Percentiles rank a stretch among this genome's conserved stretches.
phyloP scores from a whole-genome alignment of 2,329 filamentous ascomycete species.

The Talaromyces sp. region DNA sequence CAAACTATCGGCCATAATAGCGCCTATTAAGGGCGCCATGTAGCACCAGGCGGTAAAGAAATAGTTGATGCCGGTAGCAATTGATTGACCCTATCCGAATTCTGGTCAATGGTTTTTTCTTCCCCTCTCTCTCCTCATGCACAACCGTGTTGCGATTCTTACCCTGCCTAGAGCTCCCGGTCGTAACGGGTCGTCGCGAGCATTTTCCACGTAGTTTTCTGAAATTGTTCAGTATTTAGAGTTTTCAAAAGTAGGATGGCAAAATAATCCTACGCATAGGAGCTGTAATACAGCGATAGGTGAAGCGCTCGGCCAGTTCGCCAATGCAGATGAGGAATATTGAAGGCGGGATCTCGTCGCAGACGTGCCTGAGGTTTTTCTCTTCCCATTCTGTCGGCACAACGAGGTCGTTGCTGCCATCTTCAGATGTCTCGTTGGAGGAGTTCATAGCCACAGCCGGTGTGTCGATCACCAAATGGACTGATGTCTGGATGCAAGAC shows the following conservation, averaged over 20 bases:
- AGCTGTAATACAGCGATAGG: neutral
- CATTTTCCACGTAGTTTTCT: neutral
- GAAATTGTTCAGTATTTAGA: neutral
- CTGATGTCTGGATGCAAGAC: neutral
- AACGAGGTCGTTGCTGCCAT: neutral
- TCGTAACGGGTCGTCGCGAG: neutral
- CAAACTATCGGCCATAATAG: neutral
- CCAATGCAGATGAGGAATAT: neutral
- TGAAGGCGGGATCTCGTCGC: neutral
- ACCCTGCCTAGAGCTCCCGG: conserved; percentile 1
- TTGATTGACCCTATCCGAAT: neutral
- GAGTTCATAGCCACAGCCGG: neutral
- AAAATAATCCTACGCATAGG: neutral
- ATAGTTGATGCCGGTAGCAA: neutral
- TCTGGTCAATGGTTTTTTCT: neutral
- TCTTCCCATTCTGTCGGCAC: neutral
- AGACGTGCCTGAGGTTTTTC: neutral
- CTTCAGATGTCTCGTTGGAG: neutral
- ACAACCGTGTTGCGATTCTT: neutral
- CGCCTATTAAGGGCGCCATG: neutral
- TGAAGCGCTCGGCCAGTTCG: neutral
- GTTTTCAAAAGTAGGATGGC: neutral
- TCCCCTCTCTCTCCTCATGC: neutral
- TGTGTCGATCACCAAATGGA: neutral
- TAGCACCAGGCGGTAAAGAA: neutral